Evolutionary conservation across 1,139 yeast genomes (phyloP).

Genomic region (Diutina catenulata): DNA sequence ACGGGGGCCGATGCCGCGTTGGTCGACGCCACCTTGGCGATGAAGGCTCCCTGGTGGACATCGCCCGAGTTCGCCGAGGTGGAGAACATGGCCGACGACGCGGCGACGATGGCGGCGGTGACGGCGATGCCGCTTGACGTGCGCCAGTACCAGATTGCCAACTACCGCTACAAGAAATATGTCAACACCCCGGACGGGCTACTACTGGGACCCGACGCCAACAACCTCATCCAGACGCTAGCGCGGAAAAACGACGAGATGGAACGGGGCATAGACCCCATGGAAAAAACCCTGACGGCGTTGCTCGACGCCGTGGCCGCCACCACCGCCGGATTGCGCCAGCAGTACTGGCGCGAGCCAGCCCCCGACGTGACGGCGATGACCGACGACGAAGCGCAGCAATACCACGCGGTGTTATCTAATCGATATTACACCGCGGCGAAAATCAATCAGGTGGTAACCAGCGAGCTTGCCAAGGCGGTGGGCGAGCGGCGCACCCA

Average conservation of each 20-base stretch:
- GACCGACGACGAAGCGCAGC: not conserved
- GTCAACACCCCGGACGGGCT: slow-evolving; percentile 9
- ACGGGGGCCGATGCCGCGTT: not conserved
- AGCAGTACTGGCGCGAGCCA: not conserved
- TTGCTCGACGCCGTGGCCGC: not conserved
- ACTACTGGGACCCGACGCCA: not conserved
- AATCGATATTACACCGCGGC: not conserved
- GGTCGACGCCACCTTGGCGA: not conserved
- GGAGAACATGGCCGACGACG: slow-evolving; percentile 8
- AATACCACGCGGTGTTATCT: not conserved
- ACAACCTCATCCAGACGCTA: not conserved
- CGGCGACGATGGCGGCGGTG: slow-evolving; percentile 10
- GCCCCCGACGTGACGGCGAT: not conserved
- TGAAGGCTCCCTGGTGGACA: not conserved
- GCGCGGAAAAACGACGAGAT: slow-evolving; percentile 1
- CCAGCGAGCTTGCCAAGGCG: not conserved
- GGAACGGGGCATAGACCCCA: not conserved
- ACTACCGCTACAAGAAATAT: slow-evolving; percentile 18
- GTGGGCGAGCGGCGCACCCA: not conserved
- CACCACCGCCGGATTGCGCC: not conserved
- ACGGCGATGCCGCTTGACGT: slow-evolving; percentile 22
- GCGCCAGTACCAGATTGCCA: slow-evolving; percentile 25
- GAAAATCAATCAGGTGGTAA: slow-evolving; percentile 1
- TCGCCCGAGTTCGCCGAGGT: too few species aligned
- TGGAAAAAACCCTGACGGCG: not conserved